These are phyloP conservation scores for Yarrowia galli DNA, from an alignment of 1,139 yeast species.

Conservation along the genomic window DNA sequence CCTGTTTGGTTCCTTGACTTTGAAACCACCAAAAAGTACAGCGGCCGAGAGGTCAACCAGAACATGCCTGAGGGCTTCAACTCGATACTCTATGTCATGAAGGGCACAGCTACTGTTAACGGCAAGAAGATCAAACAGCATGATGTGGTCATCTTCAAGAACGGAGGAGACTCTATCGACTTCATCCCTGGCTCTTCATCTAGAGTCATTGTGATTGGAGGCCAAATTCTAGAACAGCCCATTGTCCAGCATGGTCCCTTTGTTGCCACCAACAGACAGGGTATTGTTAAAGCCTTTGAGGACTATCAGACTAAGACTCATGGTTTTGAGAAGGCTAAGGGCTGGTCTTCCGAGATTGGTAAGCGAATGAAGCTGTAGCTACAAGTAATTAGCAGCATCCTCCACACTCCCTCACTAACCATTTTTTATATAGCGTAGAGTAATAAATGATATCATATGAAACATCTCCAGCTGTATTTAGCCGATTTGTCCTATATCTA, in stretches of 20 bases:
- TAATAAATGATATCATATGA: neutral
- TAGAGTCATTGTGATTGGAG: conserved; percentile 76
- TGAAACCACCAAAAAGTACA: conserved; percentile 58
- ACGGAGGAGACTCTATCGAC: conserved; percentile 46
- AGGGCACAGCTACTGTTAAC: conserved; percentile 65
- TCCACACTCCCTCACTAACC: neutral
- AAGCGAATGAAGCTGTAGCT: conserved; percentile 41
- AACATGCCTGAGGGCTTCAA: conserved; percentile 70
- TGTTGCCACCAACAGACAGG: conserved; percentile 70
- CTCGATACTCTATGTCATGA: conserved; percentile 72
- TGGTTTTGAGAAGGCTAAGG: conserved; percentile 74
- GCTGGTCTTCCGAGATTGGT: conserved; percentile 74
- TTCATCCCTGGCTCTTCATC: conserved; percentile 48
- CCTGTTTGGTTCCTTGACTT: conserved; percentile 77
- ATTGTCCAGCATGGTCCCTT: conserved; percentile 94
- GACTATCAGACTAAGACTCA: conserved; percentile 73
- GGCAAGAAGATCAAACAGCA: conserved; percentile 56
- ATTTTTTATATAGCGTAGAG: neutral
- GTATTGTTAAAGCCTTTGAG: conserved; percentile 69
- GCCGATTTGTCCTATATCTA: no score
- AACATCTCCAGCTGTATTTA: neutral
- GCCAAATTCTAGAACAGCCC: conserved; percentile 75
- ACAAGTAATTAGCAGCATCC: no score
- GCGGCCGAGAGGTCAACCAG: conserved; percentile 71
- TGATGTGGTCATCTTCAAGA: conserved; percentile 58